A percentile compares a stretch with the other conserved stretches of the same genome.
Conservation (phyloP, 768 basidiomycete species). For the Gautieria morchelliformis region DNA sequence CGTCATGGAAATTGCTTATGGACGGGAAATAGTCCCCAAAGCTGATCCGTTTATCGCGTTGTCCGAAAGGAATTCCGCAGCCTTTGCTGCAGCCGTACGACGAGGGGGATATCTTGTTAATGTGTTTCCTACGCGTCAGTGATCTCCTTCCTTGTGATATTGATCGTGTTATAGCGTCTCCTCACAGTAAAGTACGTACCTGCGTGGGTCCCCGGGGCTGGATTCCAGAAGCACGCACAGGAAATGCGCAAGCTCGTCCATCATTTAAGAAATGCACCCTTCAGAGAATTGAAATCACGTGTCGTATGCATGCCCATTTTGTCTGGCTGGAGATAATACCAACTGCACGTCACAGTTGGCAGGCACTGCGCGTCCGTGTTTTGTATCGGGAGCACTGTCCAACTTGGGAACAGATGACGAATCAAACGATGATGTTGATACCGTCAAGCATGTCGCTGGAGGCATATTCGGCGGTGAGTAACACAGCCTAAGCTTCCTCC, state of each 20-base stretch:
- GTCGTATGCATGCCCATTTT: no score
- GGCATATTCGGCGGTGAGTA: conserved; percentile 37
- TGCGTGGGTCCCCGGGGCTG: conserved; percentile 15
- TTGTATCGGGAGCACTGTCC: neutral
- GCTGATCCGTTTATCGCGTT: conserved; percentile 24
- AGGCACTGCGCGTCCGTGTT: no score
- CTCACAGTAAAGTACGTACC: conserved; percentile 13
- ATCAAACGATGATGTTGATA: conserved; percentile 17
- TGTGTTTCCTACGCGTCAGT: conserved; percentile 6
- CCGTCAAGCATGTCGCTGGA: conserved; percentile 32
- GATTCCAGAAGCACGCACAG: conserved; percentile 9
- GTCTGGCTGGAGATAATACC: no score
- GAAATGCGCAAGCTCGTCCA: no score
- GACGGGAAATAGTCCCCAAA: conserved; percentile 21
- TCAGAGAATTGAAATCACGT: no score
- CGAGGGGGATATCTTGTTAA: conserved; percentile 25
- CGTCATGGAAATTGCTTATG: conserved; percentile 21
- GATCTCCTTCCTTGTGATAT: neutral
- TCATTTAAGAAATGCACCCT: no score
- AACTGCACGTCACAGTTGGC: no score
- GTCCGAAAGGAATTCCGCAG: conserved; percentile 17
- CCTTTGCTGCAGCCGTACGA: conserved; percentile 16
- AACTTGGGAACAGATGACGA: neutral
- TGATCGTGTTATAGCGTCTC: neutral
- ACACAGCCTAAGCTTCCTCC: neutral